phyloP scores from a whole-genome alignment of 1,284 basidiomycete species.

The Pseudozyma thailandica region DNA sequence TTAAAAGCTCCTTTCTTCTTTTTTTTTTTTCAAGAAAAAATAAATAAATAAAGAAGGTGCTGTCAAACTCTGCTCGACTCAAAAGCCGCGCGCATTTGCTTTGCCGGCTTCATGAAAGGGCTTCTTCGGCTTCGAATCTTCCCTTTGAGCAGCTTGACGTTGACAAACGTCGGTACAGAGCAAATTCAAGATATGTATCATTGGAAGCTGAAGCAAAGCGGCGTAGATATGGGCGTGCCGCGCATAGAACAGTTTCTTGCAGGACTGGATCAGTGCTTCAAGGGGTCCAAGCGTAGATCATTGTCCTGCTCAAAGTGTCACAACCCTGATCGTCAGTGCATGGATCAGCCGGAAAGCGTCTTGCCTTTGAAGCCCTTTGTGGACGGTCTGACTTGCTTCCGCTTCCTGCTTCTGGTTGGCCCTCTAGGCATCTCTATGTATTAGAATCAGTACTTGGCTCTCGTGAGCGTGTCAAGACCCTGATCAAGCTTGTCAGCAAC shows the following conservation, averaged over 20 bases:
- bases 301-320: conserved; percentile 3
- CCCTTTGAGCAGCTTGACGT: background rate
- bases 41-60: no score
- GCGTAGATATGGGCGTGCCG: background rate
- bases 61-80: background rate
- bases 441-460: no score
- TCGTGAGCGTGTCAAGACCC: background rate
- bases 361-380: background rate
- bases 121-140: background rate
- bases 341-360: no score
- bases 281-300: conserved; percentile 5
- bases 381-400: no score
- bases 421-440: no score
- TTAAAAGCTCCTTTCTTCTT: background rate
- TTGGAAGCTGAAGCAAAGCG: no score
- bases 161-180: no score
- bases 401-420: no score
- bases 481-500: background rate
- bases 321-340: conserved; percentile 2
- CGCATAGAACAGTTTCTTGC: background rate
- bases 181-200: no score
- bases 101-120: background rate
- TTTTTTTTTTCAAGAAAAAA: background rate
- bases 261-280: background rate
- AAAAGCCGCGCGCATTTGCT: background rate